phyloP scores from a whole-genome alignment of 2,329 filamentous ascomycete genomes.

The Dothideomycetes sp. region DNA sequence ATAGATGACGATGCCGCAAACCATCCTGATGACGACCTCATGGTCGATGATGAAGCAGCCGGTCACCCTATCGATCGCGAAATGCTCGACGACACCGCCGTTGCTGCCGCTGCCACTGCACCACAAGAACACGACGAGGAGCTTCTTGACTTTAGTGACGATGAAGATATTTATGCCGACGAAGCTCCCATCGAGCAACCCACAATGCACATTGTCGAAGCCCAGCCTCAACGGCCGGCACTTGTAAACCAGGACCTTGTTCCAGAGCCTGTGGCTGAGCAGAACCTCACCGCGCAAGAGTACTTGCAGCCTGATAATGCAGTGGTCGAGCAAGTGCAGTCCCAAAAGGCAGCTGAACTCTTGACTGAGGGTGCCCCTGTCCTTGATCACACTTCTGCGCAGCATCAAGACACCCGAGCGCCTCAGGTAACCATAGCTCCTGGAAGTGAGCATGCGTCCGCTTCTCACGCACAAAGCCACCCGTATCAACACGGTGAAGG shows the following conservation, averaged over 20 bases:
- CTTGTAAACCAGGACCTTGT: too few species aligned
- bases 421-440: neutral
- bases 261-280: too few species aligned
- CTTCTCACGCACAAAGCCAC: neutral
- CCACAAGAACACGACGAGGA: slow-evolving; percentile 20
- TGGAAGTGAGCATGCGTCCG: neutral
- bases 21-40: slow-evolving; percentile 19
- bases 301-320: neutral
- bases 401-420: neutral
- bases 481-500: neutral
- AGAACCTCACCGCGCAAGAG: too few species aligned
- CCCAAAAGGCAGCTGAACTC: neutral
- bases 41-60: slow-evolving; percentile 18
- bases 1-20: slow-evolving; percentile 38
- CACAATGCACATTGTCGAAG: neutral
- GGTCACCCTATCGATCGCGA: slow-evolving; percentile 11
- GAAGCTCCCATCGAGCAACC: slow-evolving; percentile 2
- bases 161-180: slow-evolving; percentile 13
- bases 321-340: slow-evolving; percentile 3
- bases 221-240: too few species aligned
- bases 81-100: too few species aligned
- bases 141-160: slow-evolving; percentile 25
- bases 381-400: neutral
- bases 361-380: slow-evolving; percentile 4
- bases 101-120: too few species aligned